Conservation (phyloP, 2,329 filamentous ascomycete species). For the Helotiales sp. region DNA sequence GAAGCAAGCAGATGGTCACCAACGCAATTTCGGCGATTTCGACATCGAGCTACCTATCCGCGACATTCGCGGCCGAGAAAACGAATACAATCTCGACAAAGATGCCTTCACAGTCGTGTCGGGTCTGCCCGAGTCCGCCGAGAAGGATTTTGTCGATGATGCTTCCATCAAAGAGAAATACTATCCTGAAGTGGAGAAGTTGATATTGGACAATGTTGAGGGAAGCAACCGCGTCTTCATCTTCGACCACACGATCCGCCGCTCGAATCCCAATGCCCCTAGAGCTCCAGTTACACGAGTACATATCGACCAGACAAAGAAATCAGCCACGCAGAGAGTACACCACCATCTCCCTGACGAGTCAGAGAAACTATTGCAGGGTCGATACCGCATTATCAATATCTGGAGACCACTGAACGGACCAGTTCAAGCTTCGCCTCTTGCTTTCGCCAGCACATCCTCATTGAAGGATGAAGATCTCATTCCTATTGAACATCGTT, state of each 20-base stretch:
- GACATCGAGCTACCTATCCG: conserved; percentile 52
- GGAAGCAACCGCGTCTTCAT: conserved; percentile 70
- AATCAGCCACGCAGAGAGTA: conserved; percentile 70
- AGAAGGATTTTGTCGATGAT: conserved; percentile 69
- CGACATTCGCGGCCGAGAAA: conserved; percentile 76
- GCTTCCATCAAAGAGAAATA: conserved; percentile 72
- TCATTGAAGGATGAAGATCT: conserved; percentile 40
- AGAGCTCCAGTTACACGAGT: conserved; percentile 73
- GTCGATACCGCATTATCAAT: conserved; percentile 83
- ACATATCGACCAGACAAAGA: conserved; percentile 82
- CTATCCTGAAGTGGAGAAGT: conserved; percentile 81
- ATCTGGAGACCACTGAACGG: conserved; percentile 65
- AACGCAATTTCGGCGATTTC: conserved; percentile 41
- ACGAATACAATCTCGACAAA: conserved; percentile 68
- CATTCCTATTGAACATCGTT: conserved; percentile 43
- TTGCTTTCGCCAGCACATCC: conserved; percentile 41
- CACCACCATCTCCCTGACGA: conserved; percentile 68
- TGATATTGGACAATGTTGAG: conserved; percentile 71
- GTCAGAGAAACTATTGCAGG: conserved; percentile 67
- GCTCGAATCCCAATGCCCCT: conserved; percentile 59
- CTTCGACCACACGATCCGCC: conserved; percentile 90
- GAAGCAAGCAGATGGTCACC: conserved; percentile 35
- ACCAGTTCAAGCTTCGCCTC: conserved; percentile 39
- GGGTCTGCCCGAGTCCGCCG: conserved; percentile 60
- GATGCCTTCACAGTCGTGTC: conserved; percentile 75